A percentile compares a stretch with the other conserved stretches of the same genome.
phyloP scores from a whole-genome alignment of 1,139 yeast species.

The Hansenula anomala region DNA sequence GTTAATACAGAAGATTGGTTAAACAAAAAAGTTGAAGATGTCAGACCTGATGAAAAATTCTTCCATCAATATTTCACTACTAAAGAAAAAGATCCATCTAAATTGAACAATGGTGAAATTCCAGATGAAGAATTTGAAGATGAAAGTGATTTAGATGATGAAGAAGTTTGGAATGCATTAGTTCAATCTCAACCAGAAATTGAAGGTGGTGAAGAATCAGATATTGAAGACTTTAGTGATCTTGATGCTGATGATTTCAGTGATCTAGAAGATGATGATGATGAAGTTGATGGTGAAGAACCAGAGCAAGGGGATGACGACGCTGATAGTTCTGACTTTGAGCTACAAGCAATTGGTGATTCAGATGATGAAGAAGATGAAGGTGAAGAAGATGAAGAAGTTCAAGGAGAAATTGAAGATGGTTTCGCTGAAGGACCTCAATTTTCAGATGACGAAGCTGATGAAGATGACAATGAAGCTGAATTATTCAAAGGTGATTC shows the following conservation, averaged over 20 bases:
- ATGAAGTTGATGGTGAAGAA: constrained; percentile 17
- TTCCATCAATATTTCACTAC: constrained; percentile 82
- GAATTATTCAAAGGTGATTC: constrained; percentile 24
- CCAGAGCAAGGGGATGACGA: not conserved
- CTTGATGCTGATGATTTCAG: constrained; percentile 35
- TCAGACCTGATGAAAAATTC: constrained; percentile 86
- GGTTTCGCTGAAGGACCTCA: constrained; percentile 23
- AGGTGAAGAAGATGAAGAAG: constrained; percentile 23
- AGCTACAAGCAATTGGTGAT: constrained; percentile 7
- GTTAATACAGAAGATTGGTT: constrained; percentile 86
- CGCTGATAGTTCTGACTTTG: constrained; percentile 4
- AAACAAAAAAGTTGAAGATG: constrained; percentile 52
- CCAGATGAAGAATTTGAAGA: constrained; percentile 33
- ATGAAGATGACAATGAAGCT: constrained; percentile 22
- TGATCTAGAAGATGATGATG: constrained; percentile 27
- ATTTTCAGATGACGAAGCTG: constrained; percentile 17
- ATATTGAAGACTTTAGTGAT: constrained; percentile 49
- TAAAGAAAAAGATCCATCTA: constrained; percentile 44
- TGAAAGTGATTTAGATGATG: constrained; percentile 64
- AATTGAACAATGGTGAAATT: constrained; percentile 27
- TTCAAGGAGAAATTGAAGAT: constrained; percentile 27
- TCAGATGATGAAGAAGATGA: constrained; percentile 25
- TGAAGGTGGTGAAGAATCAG: constrained; percentile 52
- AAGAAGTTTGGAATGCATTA: constrained; percentile 84
- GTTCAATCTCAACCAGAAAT: constrained; percentile 82